A percentile compares a stretch with the other conserved stretches of the same genome.
phyloP scores from a whole-genome alignment of 2,329 filamentous ascomycete genomes.

The Lachnum nothofagi region DNA sequence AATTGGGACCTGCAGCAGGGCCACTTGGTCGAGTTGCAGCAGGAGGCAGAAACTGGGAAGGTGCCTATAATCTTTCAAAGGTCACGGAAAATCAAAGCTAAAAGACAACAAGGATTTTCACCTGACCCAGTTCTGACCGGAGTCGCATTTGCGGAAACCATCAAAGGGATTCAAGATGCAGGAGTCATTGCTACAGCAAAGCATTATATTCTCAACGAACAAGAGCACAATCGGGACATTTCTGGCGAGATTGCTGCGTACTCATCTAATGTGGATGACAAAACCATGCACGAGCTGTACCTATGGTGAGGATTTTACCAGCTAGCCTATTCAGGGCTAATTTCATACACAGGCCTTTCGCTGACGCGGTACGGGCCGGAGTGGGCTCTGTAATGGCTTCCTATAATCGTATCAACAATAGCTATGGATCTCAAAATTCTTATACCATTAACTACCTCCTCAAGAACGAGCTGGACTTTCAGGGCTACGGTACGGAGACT shows the following conservation, averaged over 20 bases:
- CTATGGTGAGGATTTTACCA: slow-evolving; percentile 47
- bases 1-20: slow-evolving; percentile 69
- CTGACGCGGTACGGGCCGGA: slow-evolving; percentile 59
- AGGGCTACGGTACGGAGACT: slow-evolving; percentile 52
- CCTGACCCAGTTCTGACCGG: slow-evolving; percentile 74
- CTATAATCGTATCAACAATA: slow-evolving; percentile 77
- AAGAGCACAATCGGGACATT: slow-evolving; percentile 45
- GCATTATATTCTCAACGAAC: slow-evolving; percentile 66
- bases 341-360: slow-evolving; percentile 45
- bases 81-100: not conserved
- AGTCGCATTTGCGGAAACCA: slow-evolving; percentile 63
- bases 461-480: slow-evolving; percentile 76
- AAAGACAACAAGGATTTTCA: slow-evolving; percentile 39
- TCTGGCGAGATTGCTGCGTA: slow-evolving; percentile 49
- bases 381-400: slow-evolving; percentile 71
- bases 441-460: slow-evolving; percentile 69
- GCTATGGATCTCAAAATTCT: slow-evolving; percentile 73
- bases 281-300: slow-evolving; percentile 57
- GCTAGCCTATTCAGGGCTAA: no score
- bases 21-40: slow-evolving; percentile 61
- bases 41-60: slow-evolving; percentile 67
- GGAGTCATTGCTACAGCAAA: slow-evolving; percentile 81
- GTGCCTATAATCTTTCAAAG: slow-evolving; percentile 4
- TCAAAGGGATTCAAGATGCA: slow-evolving; percentile 74
- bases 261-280: slow-evolving; percentile 60